phyloP scores from a whole-genome alignment of 2,329 filamentous ascomycete genomes.

The Aspergillus neoniger region DNA sequence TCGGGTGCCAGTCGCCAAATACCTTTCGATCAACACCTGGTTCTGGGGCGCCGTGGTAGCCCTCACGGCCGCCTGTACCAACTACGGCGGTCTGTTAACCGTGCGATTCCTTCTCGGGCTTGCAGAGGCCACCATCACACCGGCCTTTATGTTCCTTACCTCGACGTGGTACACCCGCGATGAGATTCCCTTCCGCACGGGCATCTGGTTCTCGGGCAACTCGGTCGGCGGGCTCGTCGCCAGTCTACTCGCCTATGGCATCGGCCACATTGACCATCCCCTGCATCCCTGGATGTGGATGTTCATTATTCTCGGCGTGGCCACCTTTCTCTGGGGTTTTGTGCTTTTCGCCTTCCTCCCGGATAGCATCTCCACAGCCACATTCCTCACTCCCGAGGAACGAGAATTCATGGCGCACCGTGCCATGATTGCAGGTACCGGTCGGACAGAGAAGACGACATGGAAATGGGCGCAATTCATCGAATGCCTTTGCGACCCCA shows the following conservation, averaged over 20 bases:
- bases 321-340: conserved; percentile 56
- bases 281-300: conserved; percentile 59
- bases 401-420: conserved; percentile 40
- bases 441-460: conserved; percentile 30
- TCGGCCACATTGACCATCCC: conserved; percentile 55
- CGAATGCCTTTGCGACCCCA: conserved; percentile 60
- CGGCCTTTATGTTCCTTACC: conserved; percentile 59
- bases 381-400: conserved; percentile 60
- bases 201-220: conserved; percentile 54
- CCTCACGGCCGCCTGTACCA: conserved; percentile 50
- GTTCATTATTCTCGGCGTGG: conserved; percentile 57
- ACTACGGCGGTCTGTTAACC: conserved; percentile 53
- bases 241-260: conserved; percentile 50
- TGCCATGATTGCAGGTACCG: conserved; percentile 17
- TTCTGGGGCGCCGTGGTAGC: conserved; percentile 54
- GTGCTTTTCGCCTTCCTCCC: conserved; percentile 54
- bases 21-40: conserved; percentile 48
- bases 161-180: conserved; percentile 60
- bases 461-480: conserved; percentile 56
- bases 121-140: conserved; percentile 58
- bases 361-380: conserved; percentile 56
- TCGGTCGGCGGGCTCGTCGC: conserved; percentile 22
- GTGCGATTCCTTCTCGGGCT: conserved; percentile 58
- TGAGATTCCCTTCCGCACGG: conserved; percentile 57
- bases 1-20: conserved; percentile 52